Evolutionary conservation across 345 rosid species (phyloP).

Genomic region (Hibiscus mutabilis): DNA sequence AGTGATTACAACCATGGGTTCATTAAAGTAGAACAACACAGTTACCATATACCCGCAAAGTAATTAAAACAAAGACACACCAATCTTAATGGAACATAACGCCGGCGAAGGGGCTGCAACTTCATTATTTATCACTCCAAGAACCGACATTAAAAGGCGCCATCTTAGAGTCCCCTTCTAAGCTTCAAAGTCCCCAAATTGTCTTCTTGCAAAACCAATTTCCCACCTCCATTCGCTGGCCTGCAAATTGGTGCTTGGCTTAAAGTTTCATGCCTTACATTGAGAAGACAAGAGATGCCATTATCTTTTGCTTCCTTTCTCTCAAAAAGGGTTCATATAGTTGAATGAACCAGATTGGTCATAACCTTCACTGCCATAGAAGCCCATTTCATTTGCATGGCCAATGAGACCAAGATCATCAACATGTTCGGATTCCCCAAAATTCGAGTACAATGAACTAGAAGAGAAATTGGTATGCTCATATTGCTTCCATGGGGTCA

Average conservation of each 20-base stretch:
- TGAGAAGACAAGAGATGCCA: neutral
- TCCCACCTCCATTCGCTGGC: neutral
- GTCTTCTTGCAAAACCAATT: constrained; percentile 15
- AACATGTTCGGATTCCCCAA: constrained; percentile 38
- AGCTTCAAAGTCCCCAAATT: neutral
- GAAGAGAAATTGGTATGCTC: constrained; percentile 44
- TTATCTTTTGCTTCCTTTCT: constrained; percentile 13
- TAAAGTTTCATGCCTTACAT: constrained; percentile 9
- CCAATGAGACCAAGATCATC: constrained; percentile 35
- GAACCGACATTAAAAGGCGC: constrained; percentile 53
- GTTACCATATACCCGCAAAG: neutral
- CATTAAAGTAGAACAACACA: neutral
- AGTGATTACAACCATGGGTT: neutral
- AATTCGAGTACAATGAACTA: constrained; percentile 41
- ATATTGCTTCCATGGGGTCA: constrained; percentile 34
- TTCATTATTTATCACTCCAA: constrained; percentile 28
- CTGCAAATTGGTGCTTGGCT: constrained; percentile 12
- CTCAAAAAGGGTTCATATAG: constrained; percentile 31
- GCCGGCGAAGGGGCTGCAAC: neutral
- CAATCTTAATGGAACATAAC: neutral
- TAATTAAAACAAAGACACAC: neutral
- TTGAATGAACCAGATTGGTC: constrained; percentile 29
- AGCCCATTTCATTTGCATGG: constrained; percentile 40
- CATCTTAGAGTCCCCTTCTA: constrained; percentile 31
- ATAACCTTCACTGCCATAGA: constrained; percentile 35